Conservation (phyloP, 176 grass and related monocot species). For the Musa beccarii region DNA sequence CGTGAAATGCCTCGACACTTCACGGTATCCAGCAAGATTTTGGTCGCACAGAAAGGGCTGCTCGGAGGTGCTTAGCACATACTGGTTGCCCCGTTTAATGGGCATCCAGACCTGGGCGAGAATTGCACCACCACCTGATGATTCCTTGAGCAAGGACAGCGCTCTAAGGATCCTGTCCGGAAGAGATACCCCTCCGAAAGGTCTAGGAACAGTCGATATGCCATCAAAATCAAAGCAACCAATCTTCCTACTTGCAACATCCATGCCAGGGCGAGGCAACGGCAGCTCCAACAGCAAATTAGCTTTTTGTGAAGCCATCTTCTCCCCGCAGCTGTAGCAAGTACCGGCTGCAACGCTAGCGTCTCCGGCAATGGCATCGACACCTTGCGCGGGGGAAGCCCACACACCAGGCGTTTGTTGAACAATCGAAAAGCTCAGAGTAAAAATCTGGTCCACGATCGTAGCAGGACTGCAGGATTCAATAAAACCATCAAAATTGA, state of each 20-base stretch:
- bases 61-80: constrained; percentile 38
- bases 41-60: constrained; percentile 50
- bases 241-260: not conserved
- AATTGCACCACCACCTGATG: constrained; percentile 12
- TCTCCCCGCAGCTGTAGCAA: constrained; percentile 6
- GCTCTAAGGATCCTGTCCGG: constrained; percentile 45
- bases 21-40: constrained; percentile 40
- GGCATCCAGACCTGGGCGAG: constrained; percentile 58
- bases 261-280: not conserved
- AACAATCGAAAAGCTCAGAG: not conserved
- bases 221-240: not conserved
- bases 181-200: constrained; percentile 18
- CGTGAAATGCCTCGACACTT: constrained; percentile 45
- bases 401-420: constrained; percentile 8
- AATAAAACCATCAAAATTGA: constrained; percentile 1
- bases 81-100: constrained; percentile 23
- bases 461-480: not conserved
- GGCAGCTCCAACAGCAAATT: not conserved
- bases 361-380: not conserved
- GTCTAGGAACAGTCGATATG: constrained; percentile 10
- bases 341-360: not conserved
- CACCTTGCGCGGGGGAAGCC: not conserved
- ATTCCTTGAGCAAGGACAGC: constrained; percentile 35
- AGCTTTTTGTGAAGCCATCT: not conserved
- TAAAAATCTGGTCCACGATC: not conserved